Base-by-base conservation (phyloP, 139 green algal genomes). In the Protoeuglena noctilucae region DNA sequence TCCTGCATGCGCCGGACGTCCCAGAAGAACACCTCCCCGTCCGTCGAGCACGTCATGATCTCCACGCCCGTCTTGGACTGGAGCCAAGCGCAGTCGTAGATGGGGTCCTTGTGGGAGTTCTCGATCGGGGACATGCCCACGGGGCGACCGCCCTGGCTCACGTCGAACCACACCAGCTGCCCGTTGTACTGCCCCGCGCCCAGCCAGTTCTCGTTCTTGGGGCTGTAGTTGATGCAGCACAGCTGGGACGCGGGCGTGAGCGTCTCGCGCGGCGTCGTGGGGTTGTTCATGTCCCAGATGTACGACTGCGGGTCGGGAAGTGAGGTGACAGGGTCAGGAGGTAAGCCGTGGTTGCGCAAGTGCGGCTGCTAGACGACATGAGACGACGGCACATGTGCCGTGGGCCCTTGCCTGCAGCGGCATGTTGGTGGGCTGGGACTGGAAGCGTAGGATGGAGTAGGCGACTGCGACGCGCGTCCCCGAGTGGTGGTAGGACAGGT, bases 11-110 rank as follows among this genome's bases (percentile, higher is more conserved):
- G 77, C 18, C 87, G 69, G 43, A 85, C 84, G 73, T 68, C 65
- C 72, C 57, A 82, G 60, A 61, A 94, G 30, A 80, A 63, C 24
- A 90, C 77, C 17, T 60, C 63, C 51, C 84, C 84, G 61, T 94
- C 84, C 12, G 70, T 87, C 31, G 62, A 76, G 1, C 80, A 67
- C 4, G 71, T 77, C 80, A 93, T 83, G 41, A 71, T 69, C 74
- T 96, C 87, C 26, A 76, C 88, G 41, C 82, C 84, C 19, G 87
- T 94, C 74, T 95, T 94, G 63, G 66, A 83, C 68, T 93, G 83
- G 55, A 93, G 75, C 87, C 87, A 96, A 0, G 72, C 75, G 25
- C 94, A 70, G 60, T 90, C 82, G 53, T 85, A 87, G 9, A 95
- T 53, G 19, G 81, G 81, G 54, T 93, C 83, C 41, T 68, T 73